A percentile compares a stretch with the other conserved stretches of the same genome.
Evolutionary conservation across 257 asterid genomes (phyloP).

Genomic region (Oldenlandia corymbosa): DNA sequence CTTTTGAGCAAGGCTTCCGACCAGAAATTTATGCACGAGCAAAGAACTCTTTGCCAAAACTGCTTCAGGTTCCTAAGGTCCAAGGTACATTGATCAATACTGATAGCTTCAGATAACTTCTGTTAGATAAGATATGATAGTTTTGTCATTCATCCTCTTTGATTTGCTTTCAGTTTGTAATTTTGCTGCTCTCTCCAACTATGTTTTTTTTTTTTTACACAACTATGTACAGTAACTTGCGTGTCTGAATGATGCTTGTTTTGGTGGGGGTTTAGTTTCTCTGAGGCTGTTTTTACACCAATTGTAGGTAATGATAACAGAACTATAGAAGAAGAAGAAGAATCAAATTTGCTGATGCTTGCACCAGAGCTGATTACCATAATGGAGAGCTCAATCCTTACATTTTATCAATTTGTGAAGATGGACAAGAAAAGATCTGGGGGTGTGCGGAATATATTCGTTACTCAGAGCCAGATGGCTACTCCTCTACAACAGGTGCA

Average conservation of each 20-base stretch:
- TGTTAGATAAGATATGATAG: not conserved
- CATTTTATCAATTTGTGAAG: constrained; percentile 65
- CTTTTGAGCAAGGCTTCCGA: constrained; percentile 79
- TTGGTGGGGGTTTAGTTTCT: constrained; percentile 1
- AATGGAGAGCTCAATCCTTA: constrained; percentile 66
- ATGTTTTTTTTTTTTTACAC: no score
- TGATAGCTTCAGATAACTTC: not conserved
- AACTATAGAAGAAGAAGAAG: constrained; percentile 41
- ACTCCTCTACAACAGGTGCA: constrained; percentile 76
- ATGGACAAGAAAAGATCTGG: constrained; percentile 69
- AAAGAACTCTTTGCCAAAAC: constrained; percentile 62
- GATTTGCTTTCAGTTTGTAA: not conserved
- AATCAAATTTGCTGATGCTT: constrained; percentile 34
- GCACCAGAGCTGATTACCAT: constrained; percentile 58
- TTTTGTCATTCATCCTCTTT: not conserved
- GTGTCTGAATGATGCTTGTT: not conserved
- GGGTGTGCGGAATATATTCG: constrained; percentile 41
- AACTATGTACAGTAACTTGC: not conserved
- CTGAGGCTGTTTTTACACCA: constrained; percentile 16
- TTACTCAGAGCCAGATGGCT: constrained; percentile 56
- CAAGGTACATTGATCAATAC: constrained; percentile 42
- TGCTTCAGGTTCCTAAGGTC: constrained; percentile 88
- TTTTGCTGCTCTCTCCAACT: not conserved
- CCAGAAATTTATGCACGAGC: constrained; percentile 75
- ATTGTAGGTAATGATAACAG: constrained; percentile 58